phyloP scores from a whole-genome alignment of 768 basidiomycete genomes.

The Trametes cingulata region DNA sequence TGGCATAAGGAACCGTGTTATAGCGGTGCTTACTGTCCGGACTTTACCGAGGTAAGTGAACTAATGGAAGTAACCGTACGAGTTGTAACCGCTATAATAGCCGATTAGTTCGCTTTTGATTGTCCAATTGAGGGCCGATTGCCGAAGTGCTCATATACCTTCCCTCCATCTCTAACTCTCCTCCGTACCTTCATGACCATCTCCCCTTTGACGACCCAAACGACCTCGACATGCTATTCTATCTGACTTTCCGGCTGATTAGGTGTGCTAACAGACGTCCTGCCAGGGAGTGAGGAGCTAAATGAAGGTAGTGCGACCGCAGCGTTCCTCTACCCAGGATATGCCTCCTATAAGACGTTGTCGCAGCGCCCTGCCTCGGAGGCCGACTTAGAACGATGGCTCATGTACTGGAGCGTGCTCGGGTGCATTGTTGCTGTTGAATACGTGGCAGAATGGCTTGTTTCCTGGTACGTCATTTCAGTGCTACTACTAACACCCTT shows the following conservation, averaged over 20 bases:
- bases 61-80: not conserved
- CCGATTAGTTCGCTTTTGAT: not conserved
- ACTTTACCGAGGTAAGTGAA: not conserved
- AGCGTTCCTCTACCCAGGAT: conserved; percentile 90
- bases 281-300: not conserved
- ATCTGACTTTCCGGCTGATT: conserved; percentile 42
- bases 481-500: conserved; percentile 7
- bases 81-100: not conserved
- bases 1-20: not conserved
- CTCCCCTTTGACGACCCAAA: not conserved
- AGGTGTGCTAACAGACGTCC: conserved; percentile 32
- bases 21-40: not conserved
- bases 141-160: too few species aligned
- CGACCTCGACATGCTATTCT: conserved; percentile 40
- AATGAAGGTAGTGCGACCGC: conserved; percentile 53
- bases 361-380: conserved; percentile 85
- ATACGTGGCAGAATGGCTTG: conserved; percentile 81
- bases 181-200: conserved; percentile 6
- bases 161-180: not conserved
- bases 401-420: conserved; percentile 96
- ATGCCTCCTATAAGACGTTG: conserved; percentile 95
- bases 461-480: conserved; percentile 68
- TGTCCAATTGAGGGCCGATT: not conserved
- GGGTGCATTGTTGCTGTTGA: conserved; percentile 82
- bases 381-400: conserved; percentile 86